Evolutionary conservation across 2,329 filamentous ascomycete genomes (phyloP), one percentile per base, ranked within the genome.

Genomic region (Teratosphaeria destructans): DNA sequence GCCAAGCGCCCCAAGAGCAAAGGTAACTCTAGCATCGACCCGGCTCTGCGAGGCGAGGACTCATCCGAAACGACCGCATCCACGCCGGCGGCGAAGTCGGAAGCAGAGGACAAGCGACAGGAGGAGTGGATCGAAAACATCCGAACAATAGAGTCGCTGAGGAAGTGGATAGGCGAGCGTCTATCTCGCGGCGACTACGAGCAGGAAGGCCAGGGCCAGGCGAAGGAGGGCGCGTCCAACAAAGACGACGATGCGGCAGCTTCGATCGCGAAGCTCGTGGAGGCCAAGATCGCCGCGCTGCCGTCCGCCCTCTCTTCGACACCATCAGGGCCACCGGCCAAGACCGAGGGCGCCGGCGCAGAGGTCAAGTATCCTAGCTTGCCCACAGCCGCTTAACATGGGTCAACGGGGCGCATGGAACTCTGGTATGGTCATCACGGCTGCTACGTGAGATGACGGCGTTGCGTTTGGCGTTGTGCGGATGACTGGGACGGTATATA

Each of bases 101-200:
- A 70, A 59, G 61, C 66, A 54, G 77, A 79, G 47, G 78, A 80
- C 62, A 73, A 74, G 65, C 70, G 68, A 27, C 80, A 82, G 62
- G 78, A 81, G 63, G 72, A 73, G 5, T 86, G 83, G 84, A 80
- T 86, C 10, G 81, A 85, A 69, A 85, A 85, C 71, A 82, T 85
- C 58, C 81, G 84, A n/a, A 77, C 83, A 10, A 81, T 86, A 34
- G 83, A 86, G 72, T 77, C 78, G 56, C 76, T 86, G 39, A 78
- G 83, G 52, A 78, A 78, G 23, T 82, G 81, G 70, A 78, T 86
- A 64, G 78, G 80, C 59, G 77, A 81, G 55, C 76, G 80, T 57
- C 74, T 86, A 26, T 77, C 82, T 61, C 72, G 74, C 49, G 79
- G 78, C 39, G 81, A 84, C 39, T 84, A 74, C 59, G 76, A 73